phyloP scores from a whole-genome alignment of 805 yeast genomes.

The Cyberlindnera mississippiensis region DNA sequence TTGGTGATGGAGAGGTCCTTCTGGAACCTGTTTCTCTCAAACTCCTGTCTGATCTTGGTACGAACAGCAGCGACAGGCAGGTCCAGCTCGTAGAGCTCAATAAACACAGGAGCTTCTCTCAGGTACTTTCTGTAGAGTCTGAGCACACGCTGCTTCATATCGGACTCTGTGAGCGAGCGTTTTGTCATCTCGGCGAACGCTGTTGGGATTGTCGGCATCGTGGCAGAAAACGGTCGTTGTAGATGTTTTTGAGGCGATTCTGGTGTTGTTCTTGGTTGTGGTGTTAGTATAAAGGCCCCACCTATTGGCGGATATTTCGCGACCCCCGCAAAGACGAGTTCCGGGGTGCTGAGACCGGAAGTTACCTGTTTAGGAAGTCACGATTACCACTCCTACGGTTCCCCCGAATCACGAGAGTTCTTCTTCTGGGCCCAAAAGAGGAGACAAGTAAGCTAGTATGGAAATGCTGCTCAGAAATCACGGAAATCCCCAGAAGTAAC shows the following conservation, averaged over 20 bases:
- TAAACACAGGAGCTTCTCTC: slow-evolving; percentile 55
- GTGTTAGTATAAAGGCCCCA: too few relatives aligned
- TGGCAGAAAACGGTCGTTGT: too few relatives aligned
- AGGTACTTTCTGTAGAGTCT: slow-evolving; percentile 69
- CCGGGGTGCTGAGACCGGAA: too few relatives aligned
- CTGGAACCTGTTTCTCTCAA: slow-evolving; percentile 79
- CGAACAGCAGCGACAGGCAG: slow-evolving; percentile 75
- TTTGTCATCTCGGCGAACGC: slow-evolving; percentile 81
- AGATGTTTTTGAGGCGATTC: too few relatives aligned
- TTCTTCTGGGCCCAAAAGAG: too few relatives aligned
- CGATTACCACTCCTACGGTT: too few relatives aligned
- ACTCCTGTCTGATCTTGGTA: slow-evolving; percentile 84
- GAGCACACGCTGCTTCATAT: slow-evolving; percentile 60
- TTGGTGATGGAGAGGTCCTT: slow-evolving; percentile 61
- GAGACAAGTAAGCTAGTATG: too few relatives aligned
- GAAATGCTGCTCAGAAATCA: too few relatives aligned
- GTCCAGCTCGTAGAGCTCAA: slow-evolving; percentile 66
- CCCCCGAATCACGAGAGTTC: too few relatives aligned
- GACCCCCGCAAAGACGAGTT: background rate
- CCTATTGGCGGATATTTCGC: slow-evolving; percentile 1
- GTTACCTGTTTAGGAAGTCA: too few relatives aligned
- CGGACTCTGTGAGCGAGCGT: slow-evolving; percentile 55
- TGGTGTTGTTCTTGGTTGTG: background rate
- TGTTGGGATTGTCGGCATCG: slow-evolving; percentile 68
- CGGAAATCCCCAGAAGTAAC: too few relatives aligned